Conservation (phyloP, 495 filamentous ascomycete genomes). For the Penicillium silybi region DNA sequence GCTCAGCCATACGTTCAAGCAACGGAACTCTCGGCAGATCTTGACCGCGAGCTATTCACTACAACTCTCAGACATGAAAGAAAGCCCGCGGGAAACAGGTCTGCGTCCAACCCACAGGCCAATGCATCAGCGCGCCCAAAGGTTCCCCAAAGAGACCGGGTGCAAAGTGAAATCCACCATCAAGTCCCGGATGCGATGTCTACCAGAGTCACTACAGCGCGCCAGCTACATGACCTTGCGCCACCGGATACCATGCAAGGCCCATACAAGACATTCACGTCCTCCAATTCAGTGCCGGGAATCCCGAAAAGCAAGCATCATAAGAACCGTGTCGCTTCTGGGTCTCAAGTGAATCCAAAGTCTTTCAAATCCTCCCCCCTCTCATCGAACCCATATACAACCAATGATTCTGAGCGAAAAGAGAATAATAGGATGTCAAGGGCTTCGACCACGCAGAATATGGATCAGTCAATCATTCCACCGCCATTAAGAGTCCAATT, state of each 20-base stretch:
- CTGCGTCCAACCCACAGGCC: not conserved
- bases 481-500: not conserved
- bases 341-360: slow-evolving; percentile 14
- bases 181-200: not conserved
- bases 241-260: not conserved
- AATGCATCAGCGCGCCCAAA: not conserved
- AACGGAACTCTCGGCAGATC: slow-evolving; percentile 8
- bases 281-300: not conserved
- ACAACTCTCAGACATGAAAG: slow-evolving; percentile 24
- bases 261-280: not conserved
- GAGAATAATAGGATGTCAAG: not conserved
- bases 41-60: slow-evolving; percentile 31
- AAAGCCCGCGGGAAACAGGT: not conserved
- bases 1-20: not conserved
- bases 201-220: slow-evolving; percentile 5
- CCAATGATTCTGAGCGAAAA: not conserved
- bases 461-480: not conserved
- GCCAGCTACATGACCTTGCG: not conserved
- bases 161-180: slow-evolving; percentile 1
- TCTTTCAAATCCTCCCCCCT: slow-evolving; percentile 36
- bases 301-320: not conserved
- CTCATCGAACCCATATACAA: slow-evolving; percentile 21
- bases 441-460: not conserved
- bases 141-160: not conserved
- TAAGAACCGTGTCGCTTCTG: slow-evolving; percentile 5